Evolutionary conservation across 768 basidiomycete species (phyloP), one percentile per base, ranked within the genome.

Genomic region (Trametes villosa): DNA sequence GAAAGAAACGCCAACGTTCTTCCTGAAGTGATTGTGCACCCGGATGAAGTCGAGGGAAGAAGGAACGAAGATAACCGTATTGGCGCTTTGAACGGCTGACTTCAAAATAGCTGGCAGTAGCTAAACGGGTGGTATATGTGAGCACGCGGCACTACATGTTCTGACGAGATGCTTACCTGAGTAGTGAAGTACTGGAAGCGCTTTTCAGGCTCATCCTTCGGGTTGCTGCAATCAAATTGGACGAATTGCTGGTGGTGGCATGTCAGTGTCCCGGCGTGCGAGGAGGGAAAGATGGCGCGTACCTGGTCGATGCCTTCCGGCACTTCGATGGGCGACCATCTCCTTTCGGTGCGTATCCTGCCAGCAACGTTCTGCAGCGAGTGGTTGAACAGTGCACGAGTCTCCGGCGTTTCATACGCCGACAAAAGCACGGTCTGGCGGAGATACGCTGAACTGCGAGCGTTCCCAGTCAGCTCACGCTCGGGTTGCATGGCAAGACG

Each of bases 21-120:
- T 93, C 54, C 86, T 83, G 77, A 98, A 87, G 74, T 92, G 80
- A 60, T 95, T 94, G 60, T 91, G 89, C 9, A 99, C 80, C 22
- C 94, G 86, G 58, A 98, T 92, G 71, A 96, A 98, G 75, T 98
- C 97, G 71, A 96, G 96, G 52, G 96, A 98, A 0, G 94, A 96
- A 0, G 97, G 95, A 18, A 99, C 78, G 71, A 98, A 92, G 64
- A 98, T 81, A 51, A 88, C 82, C 0, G 95, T 94, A 71, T 94
- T 94, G 27, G 86, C 80, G 65, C 94, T 93, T 74, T 93, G 91
- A 6, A 98, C 93, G 0, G 97, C 97, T 2, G 96, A 98, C 75
- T 94, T 95, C 45, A 95, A 77, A 24, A 97, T 76, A 17, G 80
- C 70, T 9, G 97, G 95, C 1, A 98, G 81, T 27, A 95, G 76